Evolutionary conservation across 371 early-diverging fungal genomes (phyloP).

Genomic region (Nosema muscidifuracis): DNA sequence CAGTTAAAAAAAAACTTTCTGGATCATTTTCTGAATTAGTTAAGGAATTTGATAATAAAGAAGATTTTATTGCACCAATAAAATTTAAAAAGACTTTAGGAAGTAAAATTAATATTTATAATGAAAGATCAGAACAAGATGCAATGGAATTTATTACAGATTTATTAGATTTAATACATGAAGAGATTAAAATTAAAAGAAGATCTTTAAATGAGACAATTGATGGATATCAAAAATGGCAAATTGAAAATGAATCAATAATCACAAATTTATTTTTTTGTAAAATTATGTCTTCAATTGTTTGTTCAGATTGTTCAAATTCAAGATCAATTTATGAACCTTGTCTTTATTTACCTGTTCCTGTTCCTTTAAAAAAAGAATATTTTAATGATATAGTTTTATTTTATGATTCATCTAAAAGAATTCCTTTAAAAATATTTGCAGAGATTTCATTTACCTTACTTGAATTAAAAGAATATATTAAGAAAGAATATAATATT

Average conservation of each 20-base stretch:
- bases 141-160: constrained; percentile 69
- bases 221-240: constrained; percentile 3
- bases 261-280: constrained; percentile 78
- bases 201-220: not conserved
- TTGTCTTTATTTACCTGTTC: constrained; percentile 80
- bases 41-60: constrained; percentile 66
- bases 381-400: constrained; percentile 12
- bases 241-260: constrained; percentile 69
- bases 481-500: constrained; percentile 10
- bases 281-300: constrained; percentile 69
- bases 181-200: constrained; percentile 63
- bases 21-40: constrained; percentile 68
- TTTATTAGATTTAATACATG: constrained; percentile 70
- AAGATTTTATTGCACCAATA: constrained; percentile 48
- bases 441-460: constrained; percentile 3
- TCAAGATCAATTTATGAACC: constrained; percentile 76
- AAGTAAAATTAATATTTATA: constrained; percentile 64
- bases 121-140: constrained; percentile 70
- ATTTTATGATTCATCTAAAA: constrained; percentile 23
- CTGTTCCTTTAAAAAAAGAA: constrained; percentile 68
- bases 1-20: constrained; percentile 69
- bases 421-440: constrained; percentile 24
- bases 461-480: constrained; percentile 14
- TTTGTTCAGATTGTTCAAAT: constrained; percentile 72
- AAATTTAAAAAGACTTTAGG: constrained; percentile 58